phyloP scores from a whole-genome alignment of 177 flowering plant genomes.

The Vitis hybrid region DNA sequence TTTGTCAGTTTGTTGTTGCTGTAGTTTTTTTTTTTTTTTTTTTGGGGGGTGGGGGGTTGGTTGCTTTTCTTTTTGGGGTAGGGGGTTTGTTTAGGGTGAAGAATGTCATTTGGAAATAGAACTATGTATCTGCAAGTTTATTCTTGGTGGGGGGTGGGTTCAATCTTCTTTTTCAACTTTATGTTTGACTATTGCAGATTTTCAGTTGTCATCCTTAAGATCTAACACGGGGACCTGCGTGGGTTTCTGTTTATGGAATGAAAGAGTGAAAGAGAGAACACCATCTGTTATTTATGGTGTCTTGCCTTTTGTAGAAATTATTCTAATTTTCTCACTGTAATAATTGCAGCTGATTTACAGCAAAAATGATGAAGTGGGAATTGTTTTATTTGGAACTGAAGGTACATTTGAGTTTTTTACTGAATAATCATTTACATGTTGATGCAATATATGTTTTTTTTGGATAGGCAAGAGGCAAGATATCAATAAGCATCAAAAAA shows the following conservation, averaged over 20 bases:
- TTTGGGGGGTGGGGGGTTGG: not conserved
- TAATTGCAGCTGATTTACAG: conserved; percentile 69
- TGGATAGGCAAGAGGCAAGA: not conserved
- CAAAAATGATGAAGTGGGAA: conserved; percentile 80
- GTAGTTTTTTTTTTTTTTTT: not conserved
- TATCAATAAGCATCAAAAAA: no score
- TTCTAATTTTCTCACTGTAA: not conserved
- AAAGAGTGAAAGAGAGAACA: not conserved
- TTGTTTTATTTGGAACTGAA: conserved; percentile 80
- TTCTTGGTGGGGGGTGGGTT: no score
- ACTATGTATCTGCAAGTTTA: no score
- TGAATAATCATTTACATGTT: not conserved
- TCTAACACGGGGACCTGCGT: not conserved
- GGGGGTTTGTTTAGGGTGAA: no score
- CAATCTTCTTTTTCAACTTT: no score
- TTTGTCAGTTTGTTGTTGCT: conserved; percentile 1
- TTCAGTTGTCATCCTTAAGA: not conserved
- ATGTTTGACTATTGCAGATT: not conserved
- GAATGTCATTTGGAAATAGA: no score
- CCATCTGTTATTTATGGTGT: not conserved
- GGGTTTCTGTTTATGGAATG: not conserved
- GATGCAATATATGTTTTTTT: not conserved
- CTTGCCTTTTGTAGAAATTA: no score
- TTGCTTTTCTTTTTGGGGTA: no score
- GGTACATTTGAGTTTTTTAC: conserved; percentile 35